Evolutionary conservation across 2,329 filamentous ascomycete genomes (phyloP).

Genomic region (Plectosphaerella cucumerina): DNA sequence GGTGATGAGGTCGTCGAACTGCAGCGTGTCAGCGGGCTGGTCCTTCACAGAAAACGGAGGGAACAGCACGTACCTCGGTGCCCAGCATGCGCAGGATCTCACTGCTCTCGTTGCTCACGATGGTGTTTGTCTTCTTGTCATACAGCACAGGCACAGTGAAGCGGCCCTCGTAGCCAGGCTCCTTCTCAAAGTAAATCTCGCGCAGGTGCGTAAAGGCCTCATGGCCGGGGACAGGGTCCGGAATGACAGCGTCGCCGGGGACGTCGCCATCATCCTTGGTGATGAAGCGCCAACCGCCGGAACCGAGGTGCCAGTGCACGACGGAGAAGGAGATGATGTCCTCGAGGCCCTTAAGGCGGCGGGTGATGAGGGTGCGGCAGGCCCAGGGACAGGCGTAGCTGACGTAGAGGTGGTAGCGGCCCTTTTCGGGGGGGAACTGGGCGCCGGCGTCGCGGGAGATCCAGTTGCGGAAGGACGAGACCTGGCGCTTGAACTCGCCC

Average conservation of each 20-base stretch:
- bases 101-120: constrained; percentile 88
- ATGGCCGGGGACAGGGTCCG: constrained; percentile 66
- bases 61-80: constrained; percentile 39
- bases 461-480: constrained; percentile 75
- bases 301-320: constrained; percentile 87
- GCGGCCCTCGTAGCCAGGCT: constrained; percentile 68
- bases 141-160: constrained; percentile 88
- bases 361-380: constrained; percentile 79
- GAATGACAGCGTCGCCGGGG: constrained; percentile 58
- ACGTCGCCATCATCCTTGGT: constrained; percentile 52
- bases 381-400: constrained; percentile 96
- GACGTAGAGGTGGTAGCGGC: constrained; percentile 90
- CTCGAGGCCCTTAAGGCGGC: constrained; percentile 88
- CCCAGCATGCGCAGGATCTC: constrained; percentile 93
- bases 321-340: constrained; percentile 73
- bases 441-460: constrained; percentile 70
- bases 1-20: constrained; percentile 66
- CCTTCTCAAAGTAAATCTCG: constrained; percentile 73
- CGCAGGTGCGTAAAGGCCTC: constrained; percentile 66
- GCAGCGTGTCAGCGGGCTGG: neutral
- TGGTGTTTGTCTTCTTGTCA: constrained; percentile 69
- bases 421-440: constrained; percentile 79
- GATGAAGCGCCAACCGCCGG: constrained; percentile 77
- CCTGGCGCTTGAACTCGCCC: constrained; percentile 90
- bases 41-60: neutral